Evolutionary conservation across 139 green algal species (phyloP).

Genomic region (Pseudopediastrum boryanum): DNA sequence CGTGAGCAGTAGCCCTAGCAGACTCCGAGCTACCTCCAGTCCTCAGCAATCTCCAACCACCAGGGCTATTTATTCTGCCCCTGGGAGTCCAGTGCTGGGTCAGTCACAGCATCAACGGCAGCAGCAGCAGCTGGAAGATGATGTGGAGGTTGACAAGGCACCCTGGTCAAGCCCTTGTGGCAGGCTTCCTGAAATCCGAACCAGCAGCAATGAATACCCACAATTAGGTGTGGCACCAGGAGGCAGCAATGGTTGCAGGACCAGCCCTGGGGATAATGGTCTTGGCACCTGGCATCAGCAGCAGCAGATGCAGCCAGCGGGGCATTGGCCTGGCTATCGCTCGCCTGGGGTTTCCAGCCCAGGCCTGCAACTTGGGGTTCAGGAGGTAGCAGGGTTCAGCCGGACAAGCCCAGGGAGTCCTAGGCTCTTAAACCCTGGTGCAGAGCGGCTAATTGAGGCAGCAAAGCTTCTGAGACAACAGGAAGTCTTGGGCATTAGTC

Average conservation of each 20-base stretch:
- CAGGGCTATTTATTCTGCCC: too few species aligned
- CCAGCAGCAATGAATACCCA: neutral
- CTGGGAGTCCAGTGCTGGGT: too few species aligned
- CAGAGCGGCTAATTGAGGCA: neutral
- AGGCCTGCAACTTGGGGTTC: neutral
- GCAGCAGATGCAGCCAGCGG: conserved; percentile 2
- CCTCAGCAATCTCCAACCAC: too few species aligned
- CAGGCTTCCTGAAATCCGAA: conserved; percentile 1
- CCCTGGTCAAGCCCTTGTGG: neutral
- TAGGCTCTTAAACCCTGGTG: neutral
- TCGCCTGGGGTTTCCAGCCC: neutral
- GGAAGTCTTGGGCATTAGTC: too few species aligned
- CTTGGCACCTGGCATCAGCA: neutral
- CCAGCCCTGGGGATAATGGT: conserved; percentile 11
- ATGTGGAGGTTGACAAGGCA: neutral
- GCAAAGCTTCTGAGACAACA: neutral
- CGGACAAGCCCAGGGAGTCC: neutral
- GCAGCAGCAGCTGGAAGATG: neutral
- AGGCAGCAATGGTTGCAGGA: neutral
- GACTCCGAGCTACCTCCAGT: too few species aligned
- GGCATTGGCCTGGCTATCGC: neutral
- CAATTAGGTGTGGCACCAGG: neutral
- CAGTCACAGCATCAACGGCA: neutral
- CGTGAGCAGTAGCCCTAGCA: too few species aligned
- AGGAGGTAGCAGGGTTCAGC: neutral